Evolutionary conservation across 2,329 filamentous ascomycete species (phyloP).

Genomic region (Dothidotthia symphoricarpi): DNA sequence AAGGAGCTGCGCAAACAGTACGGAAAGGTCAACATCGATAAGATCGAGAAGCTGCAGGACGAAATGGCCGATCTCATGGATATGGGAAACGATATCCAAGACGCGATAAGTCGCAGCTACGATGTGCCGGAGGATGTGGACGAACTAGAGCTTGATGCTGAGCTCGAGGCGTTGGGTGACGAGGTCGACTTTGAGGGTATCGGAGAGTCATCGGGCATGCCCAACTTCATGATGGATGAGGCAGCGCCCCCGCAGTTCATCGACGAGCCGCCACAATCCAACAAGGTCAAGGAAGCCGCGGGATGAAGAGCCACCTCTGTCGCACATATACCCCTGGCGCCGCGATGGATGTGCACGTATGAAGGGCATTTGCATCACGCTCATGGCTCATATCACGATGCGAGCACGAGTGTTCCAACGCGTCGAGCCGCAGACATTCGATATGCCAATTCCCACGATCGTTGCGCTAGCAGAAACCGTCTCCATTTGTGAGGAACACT

Average conservation of each 20-base stretch:
- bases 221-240: conserved; percentile 87
- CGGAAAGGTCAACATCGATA: conserved; percentile 94
- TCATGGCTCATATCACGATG: too few relatives aligned
- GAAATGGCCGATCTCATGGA: conserved; percentile 99
- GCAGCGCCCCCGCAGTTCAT: conserved; percentile 80
- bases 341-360: background rate
- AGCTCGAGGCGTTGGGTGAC: conserved; percentile 89
- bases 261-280: conserved; percentile 75
- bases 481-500: too few relatives aligned
- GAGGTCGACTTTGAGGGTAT: conserved; percentile 85
- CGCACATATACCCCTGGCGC: background rate
- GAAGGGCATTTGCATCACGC: too few relatives aligned
- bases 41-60: conserved; percentile 96
- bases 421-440: too few relatives aligned
- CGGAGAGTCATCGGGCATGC: conserved; percentile 61
- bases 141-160: conserved; percentile 92
- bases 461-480: too few relatives aligned
- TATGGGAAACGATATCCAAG: conserved; percentile 96
- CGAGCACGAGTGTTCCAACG: too few relatives aligned
- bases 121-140: conserved; percentile 96
- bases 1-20: conserved; percentile 92
- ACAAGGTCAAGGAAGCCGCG: conserved; percentile 80
- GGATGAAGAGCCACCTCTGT: conserved; percentile 40
- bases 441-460: too few relatives aligned
- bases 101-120: conserved; percentile 85